These are phyloP conservation scores for Gastrolobium villosum DNA, from an alignment of 306 rosid genomes.

Conservation along the genomic window DNA sequence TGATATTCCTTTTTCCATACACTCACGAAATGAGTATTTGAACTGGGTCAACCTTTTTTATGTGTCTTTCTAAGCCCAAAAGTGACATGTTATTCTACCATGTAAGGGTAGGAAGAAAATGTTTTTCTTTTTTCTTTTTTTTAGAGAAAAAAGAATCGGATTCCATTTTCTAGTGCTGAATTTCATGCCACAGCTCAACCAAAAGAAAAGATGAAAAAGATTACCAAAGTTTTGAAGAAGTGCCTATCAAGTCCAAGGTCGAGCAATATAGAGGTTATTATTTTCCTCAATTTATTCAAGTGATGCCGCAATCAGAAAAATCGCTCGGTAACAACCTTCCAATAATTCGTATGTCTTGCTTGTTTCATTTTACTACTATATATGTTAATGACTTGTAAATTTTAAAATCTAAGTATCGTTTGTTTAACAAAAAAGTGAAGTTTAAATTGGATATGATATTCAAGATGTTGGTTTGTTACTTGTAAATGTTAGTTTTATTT, in stretches of 20 bases:
- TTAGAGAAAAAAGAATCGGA: slow-evolving; percentile 44
- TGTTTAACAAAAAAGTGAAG: not conserved
- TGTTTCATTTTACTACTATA: slow-evolving; percentile 24
- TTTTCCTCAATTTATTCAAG: slow-evolving; percentile 37
- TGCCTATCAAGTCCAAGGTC: slow-evolving; percentile 1
- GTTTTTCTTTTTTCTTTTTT: too few relatives aligned
- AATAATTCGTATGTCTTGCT: slow-evolving; percentile 60
- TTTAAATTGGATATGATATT: not conserved
- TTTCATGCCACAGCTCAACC: slow-evolving; percentile 41
- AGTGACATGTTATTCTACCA: not conserved
- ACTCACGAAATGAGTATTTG: too few relatives aligned
- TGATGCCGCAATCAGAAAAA: slow-evolving; percentile 54
- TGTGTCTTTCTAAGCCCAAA: not conserved
- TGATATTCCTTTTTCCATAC: too few relatives aligned
- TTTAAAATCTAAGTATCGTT: not conserved
- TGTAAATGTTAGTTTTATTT: not conserved
- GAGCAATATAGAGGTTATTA: slow-evolving; percentile 4
- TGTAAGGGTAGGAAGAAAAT: not conserved
- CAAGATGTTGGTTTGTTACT: slow-evolving; percentile 8
- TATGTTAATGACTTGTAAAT: not conserved
- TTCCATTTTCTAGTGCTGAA: slow-evolving; percentile 58
- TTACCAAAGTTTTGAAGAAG: slow-evolving; percentile 35
- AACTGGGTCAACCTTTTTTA: too few relatives aligned
- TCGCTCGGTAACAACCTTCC: slow-evolving; percentile 55
- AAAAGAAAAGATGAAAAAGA: slow-evolving; percentile 17